Conservation (phyloP, 2,329 filamentous ascomycete genomes). For the Teratosphaeria destructans region DNA sequence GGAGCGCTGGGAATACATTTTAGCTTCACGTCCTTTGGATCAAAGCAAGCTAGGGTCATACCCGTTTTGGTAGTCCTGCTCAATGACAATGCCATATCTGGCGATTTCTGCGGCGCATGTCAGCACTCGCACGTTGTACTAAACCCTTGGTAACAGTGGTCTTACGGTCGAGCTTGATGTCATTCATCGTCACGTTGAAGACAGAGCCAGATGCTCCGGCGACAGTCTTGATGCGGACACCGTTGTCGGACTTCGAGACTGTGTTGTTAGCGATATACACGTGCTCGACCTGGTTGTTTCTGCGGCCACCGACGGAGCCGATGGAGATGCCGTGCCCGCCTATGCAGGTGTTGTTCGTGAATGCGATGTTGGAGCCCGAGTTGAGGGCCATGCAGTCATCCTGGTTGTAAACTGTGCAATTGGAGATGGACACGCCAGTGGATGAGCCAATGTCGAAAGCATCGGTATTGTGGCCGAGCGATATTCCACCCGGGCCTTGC, state of each 20-base stretch:
- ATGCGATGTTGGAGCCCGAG: constrained; percentile 26
- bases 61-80: constrained; percentile 49
- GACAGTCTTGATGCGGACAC: constrained; percentile 46
- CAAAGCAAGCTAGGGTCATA: constrained; percentile 3
- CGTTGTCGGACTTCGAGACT: constrained; percentile 38
- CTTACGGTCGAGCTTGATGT: constrained; percentile 36
- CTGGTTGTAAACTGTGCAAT: constrained; percentile 19
- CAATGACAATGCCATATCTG: constrained; percentile 47
- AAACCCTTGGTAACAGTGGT: neutral
- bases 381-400: constrained; percentile 23
- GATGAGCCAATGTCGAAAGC: constrained; percentile 20
- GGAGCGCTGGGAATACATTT: constrained; percentile 11
- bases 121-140: neutral
- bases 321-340: constrained; percentile 47
- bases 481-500: neutral
- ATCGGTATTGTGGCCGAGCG: constrained; percentile 21
- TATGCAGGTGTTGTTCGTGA: constrained; percentile 34
- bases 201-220: constrained; percentile 41
- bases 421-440: constrained; percentile 16
- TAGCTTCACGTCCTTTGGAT: neutral
- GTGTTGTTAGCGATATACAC: constrained; percentile 36
- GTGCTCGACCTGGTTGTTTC: constrained; percentile 40
- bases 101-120: constrained; percentile 28
- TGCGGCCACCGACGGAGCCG: constrained; percentile 44
- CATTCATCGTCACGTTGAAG: constrained; percentile 40